Evolutionary conservation across 306 rosid species (phyloP), one percentile per base, ranked within the genome.

Genomic region (Astragalus membranaceus): DNA sequence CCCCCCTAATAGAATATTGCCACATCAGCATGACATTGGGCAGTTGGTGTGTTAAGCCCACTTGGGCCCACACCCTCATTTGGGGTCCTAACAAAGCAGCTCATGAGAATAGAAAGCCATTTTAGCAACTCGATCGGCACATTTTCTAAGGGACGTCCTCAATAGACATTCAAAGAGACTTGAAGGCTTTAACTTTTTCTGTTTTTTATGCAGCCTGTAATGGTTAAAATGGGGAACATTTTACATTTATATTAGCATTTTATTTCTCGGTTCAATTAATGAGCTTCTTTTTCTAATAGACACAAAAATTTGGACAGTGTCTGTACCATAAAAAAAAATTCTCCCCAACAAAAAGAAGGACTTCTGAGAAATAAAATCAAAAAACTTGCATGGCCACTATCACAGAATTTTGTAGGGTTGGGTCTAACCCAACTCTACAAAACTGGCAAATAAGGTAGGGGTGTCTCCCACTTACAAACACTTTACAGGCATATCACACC

Each of bases 331-430:
- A 49, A 72, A 47, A 47, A 17, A 47, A 5, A 5, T 42, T 29
- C 47, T 20, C 64, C 32, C 14, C 3, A 10, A 52, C 41, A 42
- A 50, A 58, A 77, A 54, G 43, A 77, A 54, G 43, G 44, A 76
- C 70, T 52, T n/a, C n/a, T 43, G 49, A 32, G 72, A 69, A 77
- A 72, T 62, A 17, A 50, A 62, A 62, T 51, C 29, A 70, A 33
- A 53, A 62, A 62, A 52, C 23, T 33, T 33, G 57, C 36, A 60
- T 6, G 70, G 33, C 20, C 47, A 67, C 23, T 51, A 60, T 33
- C 68, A 41, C 70, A 67, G 72, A 16, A 41, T 59, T 17, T 32
- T 42, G 50, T 26, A 26, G 30, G 30, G 30, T 26, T 26, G 30
- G 30, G 30, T 26, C 30, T 26, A 26, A 3, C 30, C 2, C 4